Conservation (phyloP, 495 filamentous ascomycete genomes). For the Tuber microsphaerosporum region DNA sequence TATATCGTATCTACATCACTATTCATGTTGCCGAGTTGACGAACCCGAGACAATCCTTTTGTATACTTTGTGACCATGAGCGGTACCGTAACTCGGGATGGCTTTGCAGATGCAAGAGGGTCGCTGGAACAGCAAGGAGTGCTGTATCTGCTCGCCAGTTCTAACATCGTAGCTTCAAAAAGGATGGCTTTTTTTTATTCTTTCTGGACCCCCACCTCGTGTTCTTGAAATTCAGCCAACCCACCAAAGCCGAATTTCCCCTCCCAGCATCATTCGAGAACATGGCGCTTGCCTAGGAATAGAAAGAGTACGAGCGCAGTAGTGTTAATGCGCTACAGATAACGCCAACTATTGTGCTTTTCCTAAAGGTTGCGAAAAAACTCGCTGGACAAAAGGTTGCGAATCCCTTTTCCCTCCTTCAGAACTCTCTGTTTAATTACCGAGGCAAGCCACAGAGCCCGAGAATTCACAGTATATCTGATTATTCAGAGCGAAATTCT, state of each 20-base stretch:
- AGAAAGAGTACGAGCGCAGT: background rate
- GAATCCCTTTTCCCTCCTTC: too few species aligned
- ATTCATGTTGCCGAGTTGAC: background rate
- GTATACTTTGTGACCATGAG: background rate
- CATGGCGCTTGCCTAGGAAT: background rate
- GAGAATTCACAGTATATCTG: too few species aligned
- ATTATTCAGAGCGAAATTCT: too few species aligned
- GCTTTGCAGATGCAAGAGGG: background rate
- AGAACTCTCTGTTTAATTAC: too few species aligned
- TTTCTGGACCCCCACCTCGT: background rate
- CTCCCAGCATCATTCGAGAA: background rate
- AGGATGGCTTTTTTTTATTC: background rate
- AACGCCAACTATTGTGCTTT: too few species aligned
- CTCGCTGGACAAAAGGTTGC: too few species aligned
- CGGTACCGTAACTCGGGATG: background rate
- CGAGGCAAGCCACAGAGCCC: too few species aligned
- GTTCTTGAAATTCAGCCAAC: background rate
- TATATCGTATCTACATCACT: background rate
- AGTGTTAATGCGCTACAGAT: background rate
- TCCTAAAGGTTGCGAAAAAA: too few species aligned
- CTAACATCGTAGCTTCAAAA: background rate
- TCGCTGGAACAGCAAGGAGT: background rate
- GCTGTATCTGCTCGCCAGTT: background rate
- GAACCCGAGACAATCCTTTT: background rate
- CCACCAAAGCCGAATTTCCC: background rate